Evolutionary conservation across 306 rosid genomes (phyloP).

Genomic region (Rubus idaeus): DNA sequence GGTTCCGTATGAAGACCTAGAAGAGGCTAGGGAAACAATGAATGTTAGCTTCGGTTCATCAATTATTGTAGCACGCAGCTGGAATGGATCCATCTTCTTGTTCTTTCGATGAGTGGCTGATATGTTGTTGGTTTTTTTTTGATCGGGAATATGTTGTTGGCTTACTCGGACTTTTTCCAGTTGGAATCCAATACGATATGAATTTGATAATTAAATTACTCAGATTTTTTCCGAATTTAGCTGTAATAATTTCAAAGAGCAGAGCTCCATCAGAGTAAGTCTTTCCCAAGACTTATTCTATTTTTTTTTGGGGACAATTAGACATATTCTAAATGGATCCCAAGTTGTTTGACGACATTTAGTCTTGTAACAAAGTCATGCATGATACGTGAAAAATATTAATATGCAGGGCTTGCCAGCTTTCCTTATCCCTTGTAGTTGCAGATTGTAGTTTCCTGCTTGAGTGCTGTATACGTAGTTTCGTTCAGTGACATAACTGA

Average conservation of each 20-base stretch:
- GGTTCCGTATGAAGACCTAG: background rate
- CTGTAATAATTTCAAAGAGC: constrained; percentile 3
- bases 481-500: background rate
- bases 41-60: background rate
- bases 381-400: background rate
- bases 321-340: background rate
- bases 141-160: too few relatives aligned
- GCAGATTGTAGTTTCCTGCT: background rate
- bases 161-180: background rate
- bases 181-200: background rate
- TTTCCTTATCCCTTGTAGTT: background rate
- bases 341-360: background rate
- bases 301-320: too few relatives aligned
- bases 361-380: background rate
- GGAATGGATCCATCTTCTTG: background rate
- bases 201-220: background rate
- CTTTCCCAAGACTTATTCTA: background rate
- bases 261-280: background rate
- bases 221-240: background rate
- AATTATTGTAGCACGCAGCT: background rate
- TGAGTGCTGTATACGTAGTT: background rate
- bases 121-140: background rate
- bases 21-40: background rate
- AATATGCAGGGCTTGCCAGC: background rate
- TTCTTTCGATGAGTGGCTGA: background rate